A percentile compares a stretch with the other conserved stretches of the same genome.
Evolutionary conservation across 2,329 filamentous ascomycete genomes (phyloP).

Genomic region (Fusarium nygamai): DNA sequence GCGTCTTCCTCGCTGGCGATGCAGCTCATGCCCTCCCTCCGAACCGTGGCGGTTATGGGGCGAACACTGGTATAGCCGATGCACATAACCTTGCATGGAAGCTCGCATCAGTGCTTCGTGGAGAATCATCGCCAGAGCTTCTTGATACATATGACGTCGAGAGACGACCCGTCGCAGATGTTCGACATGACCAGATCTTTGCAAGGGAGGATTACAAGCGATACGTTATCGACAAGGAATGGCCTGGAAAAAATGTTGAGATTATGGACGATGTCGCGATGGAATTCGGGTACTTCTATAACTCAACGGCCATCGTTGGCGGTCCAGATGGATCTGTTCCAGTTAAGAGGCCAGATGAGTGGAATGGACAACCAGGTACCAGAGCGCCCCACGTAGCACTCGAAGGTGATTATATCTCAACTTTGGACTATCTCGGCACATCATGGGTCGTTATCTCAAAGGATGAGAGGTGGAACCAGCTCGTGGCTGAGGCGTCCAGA

Average conservation of each 20-base stretch:
- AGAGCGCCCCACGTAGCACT: slow-evolving; percentile 35
- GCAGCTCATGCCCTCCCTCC: slow-evolving; percentile 44
- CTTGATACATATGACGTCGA: slow-evolving; percentile 53
- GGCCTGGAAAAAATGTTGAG: neutral
- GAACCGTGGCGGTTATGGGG: slow-evolving; percentile 47
- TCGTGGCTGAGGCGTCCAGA: neutral
- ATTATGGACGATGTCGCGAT: slow-evolving; percentile 23
- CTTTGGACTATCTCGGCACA: slow-evolving; percentile 18
- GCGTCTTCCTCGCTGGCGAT: slow-evolving; percentile 6
- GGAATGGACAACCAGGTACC: slow-evolving; percentile 37
- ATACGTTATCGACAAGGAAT: slow-evolving; percentile 6
- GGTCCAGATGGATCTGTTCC: neutral
- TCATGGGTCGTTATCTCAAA: slow-evolving; percentile 21
- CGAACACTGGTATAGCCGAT: slow-evolving; percentile 51
- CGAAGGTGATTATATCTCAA: neutral
- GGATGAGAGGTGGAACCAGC: neutral
- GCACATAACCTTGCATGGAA: slow-evolving; percentile 57
- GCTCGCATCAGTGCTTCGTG: slow-evolving; percentile 47
- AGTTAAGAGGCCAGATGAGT: slow-evolving; percentile 33
- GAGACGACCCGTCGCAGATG: slow-evolving; percentile 44
- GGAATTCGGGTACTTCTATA: slow-evolving; percentile 28
- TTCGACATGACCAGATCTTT: slow-evolving; percentile 40
- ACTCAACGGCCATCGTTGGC: neutral
- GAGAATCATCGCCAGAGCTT: slow-evolving; percentile 34
- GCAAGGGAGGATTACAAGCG: slow-evolving; percentile 33